Percentiles rank a stretch among this genome's conserved stretches.
phyloP scores from a whole-genome alignment of 148 eudicot species.

The Persicaria tinctoria region DNA sequence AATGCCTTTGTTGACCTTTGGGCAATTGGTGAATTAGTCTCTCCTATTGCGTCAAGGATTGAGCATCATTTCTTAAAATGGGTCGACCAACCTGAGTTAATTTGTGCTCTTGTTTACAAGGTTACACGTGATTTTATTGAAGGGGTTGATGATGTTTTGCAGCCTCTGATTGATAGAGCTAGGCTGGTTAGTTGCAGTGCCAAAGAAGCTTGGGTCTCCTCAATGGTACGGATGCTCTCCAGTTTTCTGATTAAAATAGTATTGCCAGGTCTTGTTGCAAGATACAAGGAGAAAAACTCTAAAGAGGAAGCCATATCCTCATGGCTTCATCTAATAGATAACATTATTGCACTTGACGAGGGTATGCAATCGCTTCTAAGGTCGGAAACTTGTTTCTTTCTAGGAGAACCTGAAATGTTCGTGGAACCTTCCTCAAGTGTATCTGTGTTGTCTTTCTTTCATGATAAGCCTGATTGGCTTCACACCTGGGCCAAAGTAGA shows the following conservation, averaged over 20 bases:
- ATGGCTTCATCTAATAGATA: conserved; percentile 48
- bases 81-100: conserved; percentile 38
- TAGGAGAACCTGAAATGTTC: conserved; percentile 19
- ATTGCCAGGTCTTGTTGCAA: conserved; percentile 29
- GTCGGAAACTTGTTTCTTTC: conserved; percentile 29
- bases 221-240: conserved; percentile 38
- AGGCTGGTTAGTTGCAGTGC: conserved; percentile 43
- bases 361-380: conserved; percentile 30
- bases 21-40: conserved; percentile 49
- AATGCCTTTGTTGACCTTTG: conserved; percentile 28
- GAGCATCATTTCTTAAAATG: conserved; percentile 46
- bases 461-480: conserved; percentile 47
- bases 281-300: conserved; percentile 27
- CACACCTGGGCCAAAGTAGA: conserved; percentile 43
- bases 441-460: conserved; percentile 36
- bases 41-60: conserved; percentile 42
- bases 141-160: conserved; percentile 47
- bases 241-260: conserved; percentile 30
- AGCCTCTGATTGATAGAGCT: conserved; percentile 52
- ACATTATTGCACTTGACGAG: conserved; percentile 36
- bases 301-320: conserved; percentile 28
- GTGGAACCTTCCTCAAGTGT: conserved; percentile 19
- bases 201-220: conserved; percentile 49
- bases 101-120: conserved; percentile 43
- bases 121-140: conserved; percentile 38